Evolutionary conservation across 257 asterid species (phyloP).

Genomic region (Anisodus acutangulus): DNA sequence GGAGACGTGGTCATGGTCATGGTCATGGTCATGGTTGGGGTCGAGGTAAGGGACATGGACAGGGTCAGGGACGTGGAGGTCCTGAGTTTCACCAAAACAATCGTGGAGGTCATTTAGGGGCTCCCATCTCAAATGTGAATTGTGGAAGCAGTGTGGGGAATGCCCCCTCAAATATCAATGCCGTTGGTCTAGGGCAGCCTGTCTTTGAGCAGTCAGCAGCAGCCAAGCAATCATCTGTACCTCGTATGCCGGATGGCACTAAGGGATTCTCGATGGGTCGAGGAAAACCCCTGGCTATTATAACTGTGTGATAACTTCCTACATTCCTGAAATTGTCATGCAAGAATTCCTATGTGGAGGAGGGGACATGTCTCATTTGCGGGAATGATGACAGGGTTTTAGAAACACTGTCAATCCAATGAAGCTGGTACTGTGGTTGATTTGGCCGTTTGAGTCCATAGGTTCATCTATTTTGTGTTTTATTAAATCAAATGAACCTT

Average conservation of each 20-base stretch:
- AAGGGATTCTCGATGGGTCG: slow-evolving; percentile 92
- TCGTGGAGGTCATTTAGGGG: slow-evolving; percentile 41
- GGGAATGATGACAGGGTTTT: background rate
- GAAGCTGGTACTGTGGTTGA: background rate
- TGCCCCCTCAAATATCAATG: slow-evolving; percentile 16
- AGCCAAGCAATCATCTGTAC: slow-evolving; percentile 59
- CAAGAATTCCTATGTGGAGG: background rate
- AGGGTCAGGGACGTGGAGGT: slow-evolving; percentile 16
- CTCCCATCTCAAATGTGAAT: slow-evolving; percentile 29
- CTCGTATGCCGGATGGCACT: slow-evolving; percentile 97
- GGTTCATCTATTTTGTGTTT: background rate
- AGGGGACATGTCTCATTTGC: background rate
- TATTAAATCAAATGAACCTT: slow-evolving; percentile 22
- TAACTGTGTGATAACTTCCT: slow-evolving; percentile 37
- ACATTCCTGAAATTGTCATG: background rate
- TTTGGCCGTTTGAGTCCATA: background rate
- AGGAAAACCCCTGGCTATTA: slow-evolving; percentile 70
- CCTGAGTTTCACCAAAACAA: slow-evolving; percentile 48
- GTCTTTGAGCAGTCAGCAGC: slow-evolving; percentile 45
- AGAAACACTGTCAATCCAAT: background rate
- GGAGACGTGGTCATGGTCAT: slow-evolving; percentile 39
- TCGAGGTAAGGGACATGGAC: slow-evolving; percentile 51
- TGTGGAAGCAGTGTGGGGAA: slow-evolving; percentile 3
- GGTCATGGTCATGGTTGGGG: slow-evolving; percentile 23
- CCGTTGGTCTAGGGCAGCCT: slow-evolving; percentile 21